These are phyloP conservation scores for Cenococcum geophilum DNA, from an alignment of 495 filamentous ascomycete genomes.

Conservation along the genomic window DNA sequence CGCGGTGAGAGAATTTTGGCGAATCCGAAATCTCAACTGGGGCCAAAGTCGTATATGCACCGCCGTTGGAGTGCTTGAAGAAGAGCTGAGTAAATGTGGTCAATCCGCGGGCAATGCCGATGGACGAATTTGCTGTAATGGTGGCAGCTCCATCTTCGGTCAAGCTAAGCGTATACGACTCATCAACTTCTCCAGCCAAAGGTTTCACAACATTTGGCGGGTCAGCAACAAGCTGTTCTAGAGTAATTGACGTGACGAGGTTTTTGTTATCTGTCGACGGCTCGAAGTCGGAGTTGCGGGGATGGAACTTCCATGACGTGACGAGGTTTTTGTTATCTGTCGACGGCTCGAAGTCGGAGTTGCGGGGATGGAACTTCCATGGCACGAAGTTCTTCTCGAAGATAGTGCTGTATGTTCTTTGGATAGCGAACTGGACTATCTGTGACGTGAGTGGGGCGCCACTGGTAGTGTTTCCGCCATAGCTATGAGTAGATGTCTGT, in stretches of 20 bases:
- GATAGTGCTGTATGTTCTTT: constrained; percentile 46
- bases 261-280: constrained; percentile 41
- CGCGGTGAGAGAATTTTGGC: constrained; percentile 65
- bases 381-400: constrained; percentile 61
- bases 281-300: constrained; percentile 54
- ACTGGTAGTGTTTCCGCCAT: constrained; percentile 7
- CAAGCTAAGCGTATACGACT: constrained; percentile 63
- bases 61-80: constrained; percentile 53
- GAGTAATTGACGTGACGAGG: constrained; percentile 50
- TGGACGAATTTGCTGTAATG: constrained; percentile 56
- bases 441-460: constrained; percentile 18
- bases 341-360: constrained; percentile 55
- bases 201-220: constrained; percentile 51
- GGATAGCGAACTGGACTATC: constrained; percentile 42
- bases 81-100: constrained; percentile 72
- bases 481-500: constrained; percentile 5
- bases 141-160: constrained; percentile 47
- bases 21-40: constrained; percentile 60
- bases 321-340: constrained; percentile 39
- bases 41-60: constrained; percentile 58
- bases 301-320: constrained; percentile 70
- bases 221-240: constrained; percentile 54
- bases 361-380: constrained; percentile 65
- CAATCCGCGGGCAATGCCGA: constrained; percentile 60
- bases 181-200: constrained; percentile 57